Evolutionary conservation across 495 filamentous ascomycete genomes (phyloP).

Genomic region (Podospora conica): DNA sequence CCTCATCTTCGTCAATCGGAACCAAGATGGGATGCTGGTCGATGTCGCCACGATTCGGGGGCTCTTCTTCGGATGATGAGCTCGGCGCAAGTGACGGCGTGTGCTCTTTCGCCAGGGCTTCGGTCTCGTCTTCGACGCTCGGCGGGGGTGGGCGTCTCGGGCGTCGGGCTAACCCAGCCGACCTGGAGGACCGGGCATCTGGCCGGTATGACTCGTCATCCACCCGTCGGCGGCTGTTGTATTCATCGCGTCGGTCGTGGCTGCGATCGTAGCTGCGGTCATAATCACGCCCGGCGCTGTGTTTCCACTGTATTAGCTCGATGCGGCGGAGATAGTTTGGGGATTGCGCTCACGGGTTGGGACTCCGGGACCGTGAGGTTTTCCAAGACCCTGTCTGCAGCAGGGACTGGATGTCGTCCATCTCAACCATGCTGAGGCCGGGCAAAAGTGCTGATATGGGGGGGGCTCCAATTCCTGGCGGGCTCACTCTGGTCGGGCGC

Average conservation of each 20-base stretch:
- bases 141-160: conserved; percentile 33
- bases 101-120: conserved; percentile 40
- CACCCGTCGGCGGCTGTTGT: not conserved
- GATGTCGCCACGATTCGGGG: conserved; percentile 35
- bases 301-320: not conserved
- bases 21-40: conserved; percentile 40
- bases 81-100: conserved; percentile 22
- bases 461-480: not conserved
- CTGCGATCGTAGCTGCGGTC: not conserved
- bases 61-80: conserved; percentile 31
- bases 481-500: conserved; percentile 4
- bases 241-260: not conserved
- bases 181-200: conserved; percentile 8
- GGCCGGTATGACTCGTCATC: conserved; percentile 6
- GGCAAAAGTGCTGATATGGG: not conserved
- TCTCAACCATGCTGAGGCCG: conserved; percentile 31
- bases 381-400: conserved; percentile 38
- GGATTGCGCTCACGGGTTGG: conserved; percentile 32
- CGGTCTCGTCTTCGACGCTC: conserved; percentile 41
- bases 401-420: conserved; percentile 32
- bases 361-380: conserved; percentile 37
- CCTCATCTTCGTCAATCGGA: conserved; percentile 2
- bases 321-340: not conserved
- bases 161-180: conserved; percentile 9
- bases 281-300: not conserved